phyloP scores from a whole-genome alignment of 306 rosid species.

The Spatholobus suberectus region DNA sequence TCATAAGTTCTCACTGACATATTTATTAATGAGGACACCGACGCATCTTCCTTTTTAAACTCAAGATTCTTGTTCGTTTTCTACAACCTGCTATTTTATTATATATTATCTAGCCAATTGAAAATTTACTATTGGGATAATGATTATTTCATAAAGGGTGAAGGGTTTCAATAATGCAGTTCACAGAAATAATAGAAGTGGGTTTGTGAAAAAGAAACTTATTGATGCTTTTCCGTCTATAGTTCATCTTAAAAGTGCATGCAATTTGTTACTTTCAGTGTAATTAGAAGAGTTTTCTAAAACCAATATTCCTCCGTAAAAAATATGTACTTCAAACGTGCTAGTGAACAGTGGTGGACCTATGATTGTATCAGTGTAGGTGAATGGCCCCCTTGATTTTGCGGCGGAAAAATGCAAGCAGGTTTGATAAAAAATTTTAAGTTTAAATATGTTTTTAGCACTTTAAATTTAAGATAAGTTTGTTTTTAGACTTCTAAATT shows the following conservation, averaged over 20 bases:
- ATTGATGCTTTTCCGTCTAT: background rate
- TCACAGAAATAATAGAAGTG: background rate
- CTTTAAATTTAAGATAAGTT: no score
- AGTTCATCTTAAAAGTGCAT: background rate
- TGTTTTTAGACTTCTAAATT: no score
- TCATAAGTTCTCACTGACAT: slow-evolving; percentile 26
- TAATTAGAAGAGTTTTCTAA: background rate
- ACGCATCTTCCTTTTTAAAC: slow-evolving; percentile 20
- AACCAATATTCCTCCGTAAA: background rate
- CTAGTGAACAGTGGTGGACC: no score
- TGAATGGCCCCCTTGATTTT: no score
- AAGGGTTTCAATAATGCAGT: background rate
- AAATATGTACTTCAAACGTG: background rate
- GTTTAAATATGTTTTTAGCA: no score
- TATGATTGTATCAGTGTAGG: no score
- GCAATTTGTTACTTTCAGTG: background rate
- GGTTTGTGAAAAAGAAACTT: background rate
- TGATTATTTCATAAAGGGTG: background rate
- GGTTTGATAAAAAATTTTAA: no score
- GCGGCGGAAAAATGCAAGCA: no score
- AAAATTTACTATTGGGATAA: background rate
- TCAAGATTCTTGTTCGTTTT: no score
- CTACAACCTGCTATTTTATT: background rate
- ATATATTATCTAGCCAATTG: background rate
- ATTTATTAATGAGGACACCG: background rate